Conservation (phyloP, 176 grass and related monocot genomes). For the Zoysia japonica region DNA sequence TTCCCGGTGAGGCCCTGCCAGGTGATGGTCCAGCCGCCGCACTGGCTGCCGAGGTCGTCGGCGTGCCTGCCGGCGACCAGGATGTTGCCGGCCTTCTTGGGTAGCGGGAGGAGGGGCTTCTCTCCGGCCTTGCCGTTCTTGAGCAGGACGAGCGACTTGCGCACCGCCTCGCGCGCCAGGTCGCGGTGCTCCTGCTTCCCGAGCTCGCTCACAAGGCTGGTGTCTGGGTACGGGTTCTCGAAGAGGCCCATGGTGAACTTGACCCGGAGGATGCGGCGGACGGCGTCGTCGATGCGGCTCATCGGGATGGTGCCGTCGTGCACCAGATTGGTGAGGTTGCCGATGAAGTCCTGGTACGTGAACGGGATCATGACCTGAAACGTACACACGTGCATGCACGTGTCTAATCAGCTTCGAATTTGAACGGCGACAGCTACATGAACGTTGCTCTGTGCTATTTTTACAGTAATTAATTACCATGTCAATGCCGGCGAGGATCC, state of each 20-base stretch:
- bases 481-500: slow-evolving; percentile 64
- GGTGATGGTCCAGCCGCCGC: slow-evolving; percentile 74
- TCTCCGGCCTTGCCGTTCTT: slow-evolving; percentile 58
- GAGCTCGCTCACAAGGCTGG: slow-evolving; percentile 48
- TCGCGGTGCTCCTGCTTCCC: slow-evolving; percentile 74
- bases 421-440: too few relatives aligned
- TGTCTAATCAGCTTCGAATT: too few relatives aligned
- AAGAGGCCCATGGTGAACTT: slow-evolving; percentile 83
- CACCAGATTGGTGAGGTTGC: slow-evolving; percentile 52
- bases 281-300: slow-evolving; percentile 74
- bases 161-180: slow-evolving; percentile 63
- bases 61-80: slow-evolving; percentile 68
- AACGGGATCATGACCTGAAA: slow-evolving; percentile 58
- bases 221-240: slow-evolving; percentile 55
- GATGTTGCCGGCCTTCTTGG: slow-evolving; percentile 57
- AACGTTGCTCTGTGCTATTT: too few relatives aligned
- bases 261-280: slow-evolving; percentile 66
- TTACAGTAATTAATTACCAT: slow-evolving; percentile 33
- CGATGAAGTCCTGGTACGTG: slow-evolving; percentile 57
- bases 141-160: slow-evolving; percentile 70
- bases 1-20: slow-evolving; percentile 63
- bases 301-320: slow-evolving; percentile 59
- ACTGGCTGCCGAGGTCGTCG: slow-evolving; percentile 64
- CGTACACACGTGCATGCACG: background rate
- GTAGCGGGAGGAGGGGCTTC: slow-evolving; percentile 45